phyloP scores from a whole-genome alignment of 768 basidiomycete species.

The Mycena capillaripes region DNA sequence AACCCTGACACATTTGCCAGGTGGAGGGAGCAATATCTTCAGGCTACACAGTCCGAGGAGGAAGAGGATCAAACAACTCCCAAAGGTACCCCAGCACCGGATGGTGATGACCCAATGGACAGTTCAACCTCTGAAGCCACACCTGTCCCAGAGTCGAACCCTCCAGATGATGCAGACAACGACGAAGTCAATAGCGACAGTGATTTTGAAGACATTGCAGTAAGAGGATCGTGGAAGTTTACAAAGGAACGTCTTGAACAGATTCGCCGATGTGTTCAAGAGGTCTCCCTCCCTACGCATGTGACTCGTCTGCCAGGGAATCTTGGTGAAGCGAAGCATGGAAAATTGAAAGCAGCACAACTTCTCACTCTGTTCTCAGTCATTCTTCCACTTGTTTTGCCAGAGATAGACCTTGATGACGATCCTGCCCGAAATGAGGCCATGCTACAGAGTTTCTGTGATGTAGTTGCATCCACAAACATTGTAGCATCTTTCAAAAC shows the following conservation, averaged over 20 bases:
- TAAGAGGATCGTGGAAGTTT: conserved; percentile 18
- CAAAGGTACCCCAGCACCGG: conserved; percentile 4
- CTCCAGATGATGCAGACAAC: background rate
- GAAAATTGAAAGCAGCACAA: conserved; percentile 40
- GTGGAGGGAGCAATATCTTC: conserved; percentile 17
- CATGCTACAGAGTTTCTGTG: conserved; percentile 27
- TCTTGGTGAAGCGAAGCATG: conserved; percentile 36
- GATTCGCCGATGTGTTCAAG: conserved; percentile 17
- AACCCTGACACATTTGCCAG: background rate
- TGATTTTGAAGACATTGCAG: conserved; percentile 26
- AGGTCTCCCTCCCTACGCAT: conserved; percentile 33
- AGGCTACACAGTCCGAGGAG: background rate
- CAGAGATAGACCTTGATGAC: conserved; percentile 22
- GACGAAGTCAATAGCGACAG: background rate
- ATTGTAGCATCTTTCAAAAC: conserved; percentile 32
- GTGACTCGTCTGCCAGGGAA: conserved; percentile 35
- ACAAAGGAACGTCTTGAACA: background rate
- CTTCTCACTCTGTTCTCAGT: conserved; percentile 29
- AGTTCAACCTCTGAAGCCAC: conserved; percentile 3
- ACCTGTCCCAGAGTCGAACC: conserved; percentile 21
- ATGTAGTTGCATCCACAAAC: conserved; percentile 37
- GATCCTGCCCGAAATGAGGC: conserved; percentile 15
- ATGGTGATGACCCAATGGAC: conserved; percentile 26
- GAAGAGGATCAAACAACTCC: conserved; percentile 21
- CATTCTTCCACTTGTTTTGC: conserved; percentile 33